Percentiles rank a stretch among this genome's conserved stretches.
phyloP scores from a whole-genome alignment of 2,329 filamentous ascomycete genomes.

The Trichophyton verrucosum region DNA sequence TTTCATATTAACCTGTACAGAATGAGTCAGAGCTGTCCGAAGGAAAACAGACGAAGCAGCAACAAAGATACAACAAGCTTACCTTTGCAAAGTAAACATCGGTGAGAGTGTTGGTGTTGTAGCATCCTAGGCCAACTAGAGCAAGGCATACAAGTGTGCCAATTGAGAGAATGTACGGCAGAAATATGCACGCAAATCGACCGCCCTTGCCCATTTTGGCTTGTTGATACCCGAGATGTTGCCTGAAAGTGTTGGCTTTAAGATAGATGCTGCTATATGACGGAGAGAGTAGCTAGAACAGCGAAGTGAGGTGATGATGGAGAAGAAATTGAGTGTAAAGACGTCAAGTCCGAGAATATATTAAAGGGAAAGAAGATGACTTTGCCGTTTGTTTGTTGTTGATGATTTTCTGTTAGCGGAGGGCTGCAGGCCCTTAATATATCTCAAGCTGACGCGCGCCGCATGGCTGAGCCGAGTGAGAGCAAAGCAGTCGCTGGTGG shows the following conservation, averaged over 20 bases:
- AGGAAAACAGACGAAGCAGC: neutral
- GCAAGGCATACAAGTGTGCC: slow-evolving; percentile 58
- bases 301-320: neutral
- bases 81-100: slow-evolving; percentile 46
- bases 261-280: neutral
- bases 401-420: neutral
- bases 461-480: neutral
- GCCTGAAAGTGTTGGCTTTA: neutral
- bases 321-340: neutral
- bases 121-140: slow-evolving; percentile 46
- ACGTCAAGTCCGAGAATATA: neutral
- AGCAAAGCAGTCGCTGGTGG: neutral
- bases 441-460: slow-evolving; percentile 3
- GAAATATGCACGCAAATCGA: slow-evolving; percentile 71
- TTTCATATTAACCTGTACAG: slow-evolving; percentile 44
- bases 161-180: slow-evolving; percentile 72
- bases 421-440: neutral
- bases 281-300: neutral
- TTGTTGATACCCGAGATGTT: neutral
- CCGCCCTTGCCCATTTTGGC: slow-evolving; percentile 57
- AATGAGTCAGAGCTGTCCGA: slow-evolving; percentile 1
- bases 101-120: slow-evolving; percentile 37
- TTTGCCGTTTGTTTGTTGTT: neutral
- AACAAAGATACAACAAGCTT: slow-evolving; percentile 11
- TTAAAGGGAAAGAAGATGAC: neutral